Base-by-base conservation (phyloP, 768 basidiomycete species). In the Obba rivulosa region DNA sequence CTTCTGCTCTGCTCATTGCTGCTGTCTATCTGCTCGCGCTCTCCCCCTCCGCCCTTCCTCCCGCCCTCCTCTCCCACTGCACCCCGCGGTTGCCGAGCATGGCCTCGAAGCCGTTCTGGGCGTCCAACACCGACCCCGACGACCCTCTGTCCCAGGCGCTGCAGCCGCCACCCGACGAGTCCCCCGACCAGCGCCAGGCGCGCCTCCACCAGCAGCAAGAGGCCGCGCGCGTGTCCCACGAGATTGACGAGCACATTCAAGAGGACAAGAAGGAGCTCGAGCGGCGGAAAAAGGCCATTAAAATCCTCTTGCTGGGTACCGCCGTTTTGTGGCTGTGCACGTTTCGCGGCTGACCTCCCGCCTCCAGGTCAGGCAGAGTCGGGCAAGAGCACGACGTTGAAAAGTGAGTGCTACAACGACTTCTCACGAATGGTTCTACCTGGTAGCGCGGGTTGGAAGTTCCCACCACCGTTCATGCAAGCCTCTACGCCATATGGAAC, bases 351-450 rank as follows among this genome's bases (percentile, higher is more conserved):
- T 5, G 22, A 11, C 40, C 20, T 35, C 23, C 10, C 40, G 21
- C 8, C 35, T 23, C 42, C 43, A 80, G 80, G 80, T 31, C 80
- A 81, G 66, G 75, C 78, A 4, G 79, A 80, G 62, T 80, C 78
- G 1, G 80, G 80, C 41, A 81, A 80, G 78, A 65, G 64, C 43
- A 65, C 64, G 7, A 65, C 64, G 7, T 57, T 65, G 44, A 63
- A 63, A 55, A 65, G 64, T 63, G 21, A 45, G 62, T 54, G 13
- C 28, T 13, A 31, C 7, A 31, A 31, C 28, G 28, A n/a, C n/a
- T n/a, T n/a, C n/a, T n/a, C n/a, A n/a, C n/a, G n/a, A n/a, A n/a
- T n/a, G 28, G 28, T 31, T 5, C 13, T 31, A 31, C 28, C n/a
- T n/a, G n/a, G n/a, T n/a, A n/a, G n/a, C n/a, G n/a, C n/a, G n/a